phyloP scores from a whole-genome alignment of 371 early-diverging fungal genomes.

The Mycotypha africana region DNA sequence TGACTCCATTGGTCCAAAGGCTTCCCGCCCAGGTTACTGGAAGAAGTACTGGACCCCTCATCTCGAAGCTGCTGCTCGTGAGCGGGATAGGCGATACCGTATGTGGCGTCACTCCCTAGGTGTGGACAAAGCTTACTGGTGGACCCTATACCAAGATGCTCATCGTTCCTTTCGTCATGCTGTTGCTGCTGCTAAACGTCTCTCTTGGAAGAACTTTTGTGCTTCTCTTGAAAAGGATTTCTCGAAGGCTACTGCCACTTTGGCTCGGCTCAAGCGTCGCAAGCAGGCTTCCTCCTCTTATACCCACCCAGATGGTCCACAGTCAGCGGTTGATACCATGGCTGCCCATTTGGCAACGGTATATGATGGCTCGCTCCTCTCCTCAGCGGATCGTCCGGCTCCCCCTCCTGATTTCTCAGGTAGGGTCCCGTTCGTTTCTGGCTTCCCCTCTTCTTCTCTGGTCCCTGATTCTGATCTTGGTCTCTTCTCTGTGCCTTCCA shows the following conservation, averaged over 20 bases:
- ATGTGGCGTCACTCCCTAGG: constrained; percentile 1
- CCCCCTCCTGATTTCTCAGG: not conserved
- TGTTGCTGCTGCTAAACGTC: constrained; percentile 1
- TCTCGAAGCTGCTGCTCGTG: not conserved
- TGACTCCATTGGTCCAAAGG: not conserved
- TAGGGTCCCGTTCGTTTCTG: not conserved
- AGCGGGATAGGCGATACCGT: constrained; percentile 2
- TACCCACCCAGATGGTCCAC: constrained; percentile 10
- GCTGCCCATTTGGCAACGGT: constrained; percentile 3
- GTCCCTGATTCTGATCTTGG: not conserved
- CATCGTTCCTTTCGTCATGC: not conserved
- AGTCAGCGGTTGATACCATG: constrained; percentile 6
- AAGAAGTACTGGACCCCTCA: constrained; percentile 9
- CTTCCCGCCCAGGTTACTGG: constrained; percentile 5
- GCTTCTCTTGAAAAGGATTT: constrained; percentile 1
- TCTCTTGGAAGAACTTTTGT: too few species aligned
- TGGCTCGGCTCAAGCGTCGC: not conserved
- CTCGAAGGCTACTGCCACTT: not conserved
- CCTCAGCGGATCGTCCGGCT: not conserved
- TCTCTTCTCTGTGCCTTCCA: not conserved
- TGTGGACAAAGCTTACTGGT: too few species aligned
- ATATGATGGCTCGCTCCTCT: constrained; percentile 3
- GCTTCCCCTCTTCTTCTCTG: not conserved
- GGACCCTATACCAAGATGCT: not conserved
- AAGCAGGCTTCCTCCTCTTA: constrained; percentile 1